Base-by-base conservation (phyloP, 805 yeast species). In the Saccharomycopsis sp. region DNA sequence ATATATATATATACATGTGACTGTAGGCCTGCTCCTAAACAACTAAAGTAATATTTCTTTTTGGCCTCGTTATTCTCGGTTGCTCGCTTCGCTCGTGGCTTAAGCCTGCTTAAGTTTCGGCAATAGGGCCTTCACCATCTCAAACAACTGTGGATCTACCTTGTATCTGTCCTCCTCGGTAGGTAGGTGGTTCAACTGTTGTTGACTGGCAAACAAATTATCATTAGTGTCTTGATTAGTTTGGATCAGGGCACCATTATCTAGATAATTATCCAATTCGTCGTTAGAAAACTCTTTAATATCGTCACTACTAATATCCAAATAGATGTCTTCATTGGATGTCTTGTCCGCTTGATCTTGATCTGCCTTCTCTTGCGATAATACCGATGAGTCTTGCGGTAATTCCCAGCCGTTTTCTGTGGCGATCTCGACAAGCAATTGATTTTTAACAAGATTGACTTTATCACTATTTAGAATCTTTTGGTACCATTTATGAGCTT, bases 121-220 rank as follows among this genome's bases (percentile, higher is more conserved):
- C 19, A 44, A 19, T 5, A 44, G 49, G 12, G 22, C 22, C 12
- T 44, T 44, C 7, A 44, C 22, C 7, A 44, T 44, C 22, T 44
- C 49, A 17, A 44, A 44, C 9, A 44, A 12, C 22, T 17, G 19
- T 44, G 49, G 49, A 19, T 44, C 49, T 7, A 44, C 49, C 12
- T 44, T 44, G 49, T 44, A 44, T 44, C 49, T n/a, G 22, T 44
- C 49, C 49, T 44, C 49, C 12, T 44, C 22, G 22, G 49, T 44
- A 17, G 49, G 49, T 19, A 44, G 12, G 22, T 44, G 19, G 12
- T n/a, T 44, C 49, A 44, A 44, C 22, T 44, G 22, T 12, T 29
- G 38, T 29, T 29, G 38, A 29, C 38, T 29, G 12, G 38, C 38
- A 44, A 44, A 44, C 7, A 19, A 17, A 7, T n/a, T 19, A 5